phyloP scores from a whole-genome alignment of 1,139 yeast species.

The Debaryomyces psychrophilus region DNA sequence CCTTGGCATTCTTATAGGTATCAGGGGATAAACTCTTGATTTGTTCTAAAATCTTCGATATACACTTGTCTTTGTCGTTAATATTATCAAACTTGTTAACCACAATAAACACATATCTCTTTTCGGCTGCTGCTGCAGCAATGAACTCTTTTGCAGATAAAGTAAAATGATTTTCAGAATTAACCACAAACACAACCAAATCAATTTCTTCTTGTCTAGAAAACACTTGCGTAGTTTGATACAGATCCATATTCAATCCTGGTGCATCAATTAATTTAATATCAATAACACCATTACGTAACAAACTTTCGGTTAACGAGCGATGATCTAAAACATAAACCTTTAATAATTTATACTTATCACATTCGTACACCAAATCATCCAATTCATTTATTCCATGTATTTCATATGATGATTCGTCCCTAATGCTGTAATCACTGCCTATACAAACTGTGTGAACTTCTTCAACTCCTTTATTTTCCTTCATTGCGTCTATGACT shows the following conservation, averaged over 20 bases:
- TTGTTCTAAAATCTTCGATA: conserved; percentile 76
- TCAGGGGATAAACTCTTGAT: conserved; percentile 89
- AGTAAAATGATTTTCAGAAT: conserved; percentile 95
- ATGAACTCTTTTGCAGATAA: conserved; percentile 93
- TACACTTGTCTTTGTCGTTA: conserved; percentile 77
- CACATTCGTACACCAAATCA: conserved; percentile 73
- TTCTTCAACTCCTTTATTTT: conserved; percentile 76
- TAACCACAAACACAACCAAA: conserved; percentile 92
- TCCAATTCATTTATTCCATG: conserved; percentile 60
- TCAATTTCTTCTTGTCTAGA: conserved; percentile 98
- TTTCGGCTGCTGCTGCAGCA: conserved; percentile 87
- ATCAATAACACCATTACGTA: conserved; percentile 90
- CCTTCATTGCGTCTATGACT: conserved; percentile 75
- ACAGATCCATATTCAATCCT: conserved; percentile 90
- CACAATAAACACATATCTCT: conserved; percentile 88
- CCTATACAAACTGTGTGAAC: conserved; percentile 90
- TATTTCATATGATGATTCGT: conserved; percentile 66
- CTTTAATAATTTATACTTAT: conserved; percentile 70
- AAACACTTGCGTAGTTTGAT: conserved; percentile 92
- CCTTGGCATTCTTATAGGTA: conserved; percentile 81
- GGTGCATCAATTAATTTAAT: conserved; percentile 96
- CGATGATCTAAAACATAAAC: conserved; percentile 82
- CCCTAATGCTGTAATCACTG: conserved; percentile 56
- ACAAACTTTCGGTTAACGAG: conserved; percentile 66
- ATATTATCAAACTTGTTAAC: conserved; percentile 91